Percentiles rank a stretch among this genome's conserved stretches.
phyloP scores from a whole-genome alignment of 2,329 filamentous ascomycete species.

The Periconia digitata region DNA sequence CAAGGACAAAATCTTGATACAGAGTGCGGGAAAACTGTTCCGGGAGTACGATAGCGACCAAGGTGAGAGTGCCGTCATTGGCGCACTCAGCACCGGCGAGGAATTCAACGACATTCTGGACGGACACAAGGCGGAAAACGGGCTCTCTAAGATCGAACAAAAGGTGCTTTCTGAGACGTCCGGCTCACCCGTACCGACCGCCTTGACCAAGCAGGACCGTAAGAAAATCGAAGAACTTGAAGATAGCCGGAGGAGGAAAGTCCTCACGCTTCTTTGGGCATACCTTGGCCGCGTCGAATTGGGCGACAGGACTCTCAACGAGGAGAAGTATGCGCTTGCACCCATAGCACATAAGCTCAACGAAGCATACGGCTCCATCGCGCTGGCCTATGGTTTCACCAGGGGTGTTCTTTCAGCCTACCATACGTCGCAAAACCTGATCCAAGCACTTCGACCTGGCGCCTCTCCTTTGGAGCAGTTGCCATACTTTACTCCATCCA shows the following conservation, averaged over 20 bases:
- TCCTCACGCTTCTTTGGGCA: conserved; percentile 88
- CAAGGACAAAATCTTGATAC: conserved; percentile 88
- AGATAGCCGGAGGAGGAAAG: conserved; percentile 77
- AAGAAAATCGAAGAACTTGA: conserved; percentile 78
- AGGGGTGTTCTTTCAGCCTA: conserved; percentile 80
- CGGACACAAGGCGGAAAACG: conserved; percentile 76
- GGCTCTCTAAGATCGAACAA: conserved; percentile 81
- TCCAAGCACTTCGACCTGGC: conserved; percentile 84
- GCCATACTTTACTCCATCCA: conserved; percentile 74
- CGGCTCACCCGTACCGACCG: conserved; percentile 54
- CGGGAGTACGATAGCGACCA: conserved; percentile 86
- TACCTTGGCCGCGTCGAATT: conserved; percentile 89
- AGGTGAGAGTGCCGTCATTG: conserved; percentile 76
- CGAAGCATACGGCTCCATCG: conserved; percentile 82
- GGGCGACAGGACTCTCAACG: conserved; percentile 73
- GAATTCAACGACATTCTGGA: conserved; percentile 79
- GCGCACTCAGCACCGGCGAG: conserved; percentile 79
- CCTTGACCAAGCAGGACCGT: conserved; percentile 73
- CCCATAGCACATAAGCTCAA: conserved; percentile 84
- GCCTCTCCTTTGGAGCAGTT: conserved; percentile 89
- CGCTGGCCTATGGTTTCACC: conserved; percentile 84
- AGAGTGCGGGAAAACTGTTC: conserved; percentile 93
- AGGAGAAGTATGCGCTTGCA: conserved; percentile 85
- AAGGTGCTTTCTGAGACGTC: conserved; percentile 68
- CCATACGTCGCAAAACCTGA: conserved; percentile 78